A percentile compares a stretch with the other conserved stretches of the same genome.
Conservation (phyloP, 768 basidiomycete genomes). For the Leucogyrophana mollusca region DNA sequence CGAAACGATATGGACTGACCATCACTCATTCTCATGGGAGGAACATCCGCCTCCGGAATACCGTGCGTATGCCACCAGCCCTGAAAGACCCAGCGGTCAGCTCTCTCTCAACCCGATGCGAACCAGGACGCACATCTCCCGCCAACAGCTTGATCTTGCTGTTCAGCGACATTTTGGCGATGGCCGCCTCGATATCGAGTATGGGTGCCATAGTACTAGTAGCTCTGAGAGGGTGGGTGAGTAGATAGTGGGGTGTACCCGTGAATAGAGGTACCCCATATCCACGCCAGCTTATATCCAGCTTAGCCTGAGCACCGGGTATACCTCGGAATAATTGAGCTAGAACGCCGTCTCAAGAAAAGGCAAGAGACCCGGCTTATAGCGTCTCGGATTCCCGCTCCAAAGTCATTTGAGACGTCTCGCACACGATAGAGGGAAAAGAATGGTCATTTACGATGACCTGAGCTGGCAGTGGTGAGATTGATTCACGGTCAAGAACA, state of each 20-base stretch:
- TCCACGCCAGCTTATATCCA: background rate
- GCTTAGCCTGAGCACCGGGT: too few relatives aligned
- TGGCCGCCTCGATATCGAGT: slow-evolving; percentile 35
- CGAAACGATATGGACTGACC: slow-evolving; percentile 25
- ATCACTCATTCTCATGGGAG: slow-evolving; percentile 46
- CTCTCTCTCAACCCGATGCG: background rate
- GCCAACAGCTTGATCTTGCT: slow-evolving; percentile 47
- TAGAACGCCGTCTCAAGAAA: too few relatives aligned
- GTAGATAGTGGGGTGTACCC: too few relatives aligned
- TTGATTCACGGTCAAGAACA: background rate
- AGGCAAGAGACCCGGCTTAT: too few relatives aligned
- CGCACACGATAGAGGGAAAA: too few relatives aligned
- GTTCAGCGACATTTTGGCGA: slow-evolving; percentile 35
- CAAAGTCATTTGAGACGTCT: too few relatives aligned
- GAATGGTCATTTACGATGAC: too few relatives aligned
- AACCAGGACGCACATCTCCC: slow-evolving; percentile 31
- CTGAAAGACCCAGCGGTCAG: slow-evolving; percentile 28
- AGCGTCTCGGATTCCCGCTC: too few relatives aligned
- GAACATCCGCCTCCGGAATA: slow-evolving; percentile 38
- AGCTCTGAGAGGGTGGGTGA: background rate
- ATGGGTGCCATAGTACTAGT: background rate
- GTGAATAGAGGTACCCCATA: background rate
- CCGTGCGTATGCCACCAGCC: slow-evolving; percentile 49
- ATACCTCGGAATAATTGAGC: too few relatives aligned
- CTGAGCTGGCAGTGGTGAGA: too few relatives aligned